These are phyloP conservation scores for Coprinopsis marcescibilis DNA, from an alignment of 768 basidiomycete genomes.

Conservation along the genomic window DNA sequence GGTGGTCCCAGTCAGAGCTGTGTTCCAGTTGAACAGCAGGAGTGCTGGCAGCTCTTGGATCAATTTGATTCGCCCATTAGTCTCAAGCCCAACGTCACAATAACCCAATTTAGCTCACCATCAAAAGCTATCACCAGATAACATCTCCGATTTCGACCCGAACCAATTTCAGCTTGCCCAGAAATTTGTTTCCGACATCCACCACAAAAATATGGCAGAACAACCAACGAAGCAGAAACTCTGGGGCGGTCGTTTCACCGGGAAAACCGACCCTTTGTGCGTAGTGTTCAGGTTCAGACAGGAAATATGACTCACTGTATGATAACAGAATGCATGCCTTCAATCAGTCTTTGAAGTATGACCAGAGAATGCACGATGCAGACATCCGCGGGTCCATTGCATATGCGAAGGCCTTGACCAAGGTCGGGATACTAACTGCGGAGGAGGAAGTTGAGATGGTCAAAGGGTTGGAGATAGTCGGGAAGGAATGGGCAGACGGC, in stretches of 20 bases:
- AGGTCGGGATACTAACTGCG: constrained; percentile 73
- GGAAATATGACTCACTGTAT: constrained; percentile 14
- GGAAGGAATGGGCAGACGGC: constrained; percentile 80
- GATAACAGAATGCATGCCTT: constrained; percentile 86
- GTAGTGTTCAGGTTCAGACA: constrained; percentile 17
- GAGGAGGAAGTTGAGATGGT: constrained; percentile 72
- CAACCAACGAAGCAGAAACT: constrained; percentile 59
- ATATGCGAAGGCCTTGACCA: constrained; percentile 82
- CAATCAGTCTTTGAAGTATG: constrained; percentile 94
- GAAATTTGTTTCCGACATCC: too few relatives aligned
- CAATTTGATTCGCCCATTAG: not conserved
- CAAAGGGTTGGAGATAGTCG: constrained; percentile 68
- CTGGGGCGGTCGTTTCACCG: constrained; percentile 88
- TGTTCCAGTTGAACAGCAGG: too few relatives aligned
- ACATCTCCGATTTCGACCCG: not conserved
- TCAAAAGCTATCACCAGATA: not conserved
- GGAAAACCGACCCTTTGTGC: constrained; percentile 83
- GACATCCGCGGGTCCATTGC: constrained; percentile 95
- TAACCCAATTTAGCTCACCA: too few relatives aligned
- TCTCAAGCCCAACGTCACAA: not conserved
- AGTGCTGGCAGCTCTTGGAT: not conserved
- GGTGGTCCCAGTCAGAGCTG: not conserved
- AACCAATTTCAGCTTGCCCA: not conserved
- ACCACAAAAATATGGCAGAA: constrained; percentile 25
- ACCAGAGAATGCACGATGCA: constrained; percentile 87